Evolutionary conservation across 441 rosid genomes (phyloP).

Genomic region (Pelargonium citronellum): DNA sequence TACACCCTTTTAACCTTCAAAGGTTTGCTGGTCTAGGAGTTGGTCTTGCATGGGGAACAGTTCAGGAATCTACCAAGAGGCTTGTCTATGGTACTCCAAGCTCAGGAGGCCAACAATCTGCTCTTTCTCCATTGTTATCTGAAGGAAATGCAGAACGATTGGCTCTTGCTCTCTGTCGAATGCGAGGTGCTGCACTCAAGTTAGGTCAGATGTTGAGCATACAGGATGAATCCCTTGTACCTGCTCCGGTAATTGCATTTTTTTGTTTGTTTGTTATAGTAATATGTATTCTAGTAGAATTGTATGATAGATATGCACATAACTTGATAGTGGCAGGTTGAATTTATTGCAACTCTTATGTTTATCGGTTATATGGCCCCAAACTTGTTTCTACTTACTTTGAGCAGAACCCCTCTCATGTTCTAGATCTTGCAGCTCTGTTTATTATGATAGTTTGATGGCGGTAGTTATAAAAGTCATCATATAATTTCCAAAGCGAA

Average conservation of each 20-base stretch:
- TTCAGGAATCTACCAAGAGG: slow-evolving; percentile 85
- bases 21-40: slow-evolving; percentile 99
- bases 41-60: slow-evolving; percentile 90
- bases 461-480: too few relatives aligned
- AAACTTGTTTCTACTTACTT: too few relatives aligned
- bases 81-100: slow-evolving; percentile 56
- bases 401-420: too few relatives aligned
- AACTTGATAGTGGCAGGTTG: too few relatives aligned
- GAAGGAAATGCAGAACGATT: slow-evolving; percentile 85
- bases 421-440: too few relatives aligned
- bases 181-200: slow-evolving; percentile 98
- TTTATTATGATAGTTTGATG: too few relatives aligned
- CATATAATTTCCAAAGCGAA: too few relatives aligned
- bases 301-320: too few relatives aligned
- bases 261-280: background rate
- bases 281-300: too few relatives aligned
- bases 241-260: slow-evolving; percentile 63
- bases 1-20: slow-evolving; percentile 33
- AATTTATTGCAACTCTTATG: too few relatives aligned
- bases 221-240: slow-evolving; percentile 92
- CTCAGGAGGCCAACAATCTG: slow-evolving; percentile 52
- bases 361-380: too few relatives aligned
- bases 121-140: slow-evolving; percentile 61
- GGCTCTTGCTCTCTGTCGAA: slow-evolving; percentile 79
- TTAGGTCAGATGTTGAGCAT: slow-evolving; percentile 95